Evolutionary conservation across 495 filamentous ascomycete genomes (phyloP).

Genomic region (Opeltia flavorubescens): DNA sequence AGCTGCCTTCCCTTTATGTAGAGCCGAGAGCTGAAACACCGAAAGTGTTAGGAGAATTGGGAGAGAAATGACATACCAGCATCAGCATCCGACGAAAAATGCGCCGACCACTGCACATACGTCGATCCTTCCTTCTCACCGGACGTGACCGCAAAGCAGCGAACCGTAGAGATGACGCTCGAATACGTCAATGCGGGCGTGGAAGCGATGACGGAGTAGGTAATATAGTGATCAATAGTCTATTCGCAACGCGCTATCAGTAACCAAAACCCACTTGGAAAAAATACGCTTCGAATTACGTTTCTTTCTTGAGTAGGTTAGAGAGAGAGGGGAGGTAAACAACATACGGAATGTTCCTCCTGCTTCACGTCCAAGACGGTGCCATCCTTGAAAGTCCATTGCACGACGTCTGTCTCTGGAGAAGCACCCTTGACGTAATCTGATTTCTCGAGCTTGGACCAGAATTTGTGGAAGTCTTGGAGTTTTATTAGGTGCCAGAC

Average conservation of each 20-base stretch:
- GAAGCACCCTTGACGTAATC: conserved; percentile 43
- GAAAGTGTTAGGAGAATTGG: background rate
- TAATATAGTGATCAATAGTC: conserved; percentile 57
- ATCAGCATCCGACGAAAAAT: conserved; percentile 55
- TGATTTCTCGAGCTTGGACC: conserved; percentile 32
- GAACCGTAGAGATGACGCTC: conserved; percentile 46
- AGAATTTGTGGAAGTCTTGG: conserved; percentile 45
- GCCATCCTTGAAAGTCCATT: conserved; percentile 53
- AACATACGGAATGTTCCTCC: conserved; percentile 50
- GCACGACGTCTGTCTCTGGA: conserved; percentile 46
- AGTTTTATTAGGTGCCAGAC: conserved; percentile 61
- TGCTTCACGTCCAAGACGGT: conserved; percentile 51
- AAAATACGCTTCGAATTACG: background rate
- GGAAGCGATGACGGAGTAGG: conserved; percentile 50
- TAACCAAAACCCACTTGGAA: background rate
- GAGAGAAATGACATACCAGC: conserved; percentile 33
- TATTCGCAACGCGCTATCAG: conserved; percentile 9
- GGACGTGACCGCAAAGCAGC: conserved; percentile 43
- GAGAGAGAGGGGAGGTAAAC: conserved; percentile 1
- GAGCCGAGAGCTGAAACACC: background rate
- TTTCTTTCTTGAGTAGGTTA: too few relatives aligned
- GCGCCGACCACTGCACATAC: conserved; percentile 48
- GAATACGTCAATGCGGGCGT: conserved; percentile 45
- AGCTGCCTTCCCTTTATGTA: background rate
- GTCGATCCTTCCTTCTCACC: conserved; percentile 45